A percentile compares a stretch with the other conserved stretches of the same genome.
phyloP scores from a whole-genome alignment of 176 grass and related monocot species.

The Hordeum marinum region DNA sequence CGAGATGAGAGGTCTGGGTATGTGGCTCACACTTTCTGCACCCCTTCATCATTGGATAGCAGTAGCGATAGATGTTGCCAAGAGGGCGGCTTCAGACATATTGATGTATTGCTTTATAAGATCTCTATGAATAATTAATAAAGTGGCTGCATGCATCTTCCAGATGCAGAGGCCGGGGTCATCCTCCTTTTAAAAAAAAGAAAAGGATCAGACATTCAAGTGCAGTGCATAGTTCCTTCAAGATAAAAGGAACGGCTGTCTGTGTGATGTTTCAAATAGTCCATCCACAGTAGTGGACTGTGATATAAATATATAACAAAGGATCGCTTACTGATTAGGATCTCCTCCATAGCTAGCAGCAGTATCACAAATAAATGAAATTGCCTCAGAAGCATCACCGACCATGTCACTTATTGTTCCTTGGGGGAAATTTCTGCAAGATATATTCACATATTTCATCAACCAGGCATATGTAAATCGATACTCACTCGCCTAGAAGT shows the following conservation, averaged over 20 bases:
- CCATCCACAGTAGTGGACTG: background rate
- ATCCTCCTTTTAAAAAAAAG: no score
- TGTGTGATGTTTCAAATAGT: background rate
- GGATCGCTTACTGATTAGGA: slow-evolving; percentile 66
- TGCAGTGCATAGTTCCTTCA: background rate
- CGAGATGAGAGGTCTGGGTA: no score
- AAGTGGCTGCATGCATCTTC: no score
- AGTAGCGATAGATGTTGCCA: no score
- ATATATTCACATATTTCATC: background rate
- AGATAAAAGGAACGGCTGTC: background rate
- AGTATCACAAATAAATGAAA: slow-evolving; percentile 82
- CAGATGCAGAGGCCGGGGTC: no score
- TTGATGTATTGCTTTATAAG: no score
- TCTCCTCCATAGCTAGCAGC: slow-evolving; percentile 72
- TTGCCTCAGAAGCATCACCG: slow-evolving; percentile 76
- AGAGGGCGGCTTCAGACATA: no score
- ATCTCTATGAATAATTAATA: no score
- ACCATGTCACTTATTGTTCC: slow-evolving; percentile 95
- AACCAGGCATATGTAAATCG: background rate
- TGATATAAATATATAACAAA: background rate
- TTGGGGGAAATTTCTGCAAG: slow-evolving; percentile 93
- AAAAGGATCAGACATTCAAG: background rate
- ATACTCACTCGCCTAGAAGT: background rate
- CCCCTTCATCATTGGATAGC: no score
- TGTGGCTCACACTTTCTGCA: no score